These are phyloP conservation scores for Porphyra umbilicalis DNA, from an alignment of 31 red algal genomes.

Conservation along the genomic window DNA sequence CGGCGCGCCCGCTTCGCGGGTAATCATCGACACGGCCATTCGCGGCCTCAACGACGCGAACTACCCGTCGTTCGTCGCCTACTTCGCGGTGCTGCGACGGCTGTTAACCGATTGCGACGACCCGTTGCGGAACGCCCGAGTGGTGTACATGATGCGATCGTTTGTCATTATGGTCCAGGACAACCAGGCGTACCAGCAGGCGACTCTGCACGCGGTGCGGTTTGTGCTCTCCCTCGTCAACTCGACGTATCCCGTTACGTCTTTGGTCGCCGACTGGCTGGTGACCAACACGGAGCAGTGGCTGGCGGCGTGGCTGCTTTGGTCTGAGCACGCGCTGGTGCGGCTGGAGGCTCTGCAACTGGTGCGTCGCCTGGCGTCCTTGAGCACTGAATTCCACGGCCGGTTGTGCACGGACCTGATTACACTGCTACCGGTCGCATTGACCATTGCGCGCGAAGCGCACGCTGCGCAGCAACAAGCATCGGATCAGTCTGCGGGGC, in stretches of 20 bases:
- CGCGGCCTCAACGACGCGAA: background rate
- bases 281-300: background rate
- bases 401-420: background rate
- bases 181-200: background rate
- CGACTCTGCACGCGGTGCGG: background rate
- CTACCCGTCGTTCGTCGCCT: background rate
- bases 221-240: background rate
- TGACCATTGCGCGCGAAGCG: background rate
- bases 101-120: background rate
- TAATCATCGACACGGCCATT: background rate
- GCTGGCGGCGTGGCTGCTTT: background rate
- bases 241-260: background rate
- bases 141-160: background rate
- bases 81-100: background rate
- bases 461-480: background rate
- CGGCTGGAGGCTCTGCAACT: background rate
- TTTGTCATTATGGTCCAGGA: background rate
- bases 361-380: background rate
- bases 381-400: background rate
- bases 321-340: background rate
- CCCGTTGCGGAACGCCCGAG: background rate
- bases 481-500: background rate
- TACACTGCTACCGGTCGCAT: background rate
- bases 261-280: background rate
- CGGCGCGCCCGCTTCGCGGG: background rate